Evolutionary conservation across 345 rosid genomes (phyloP), one percentile per base, ranked within the genome.

Genomic region (Erysimum cheiranthoides): DNA sequence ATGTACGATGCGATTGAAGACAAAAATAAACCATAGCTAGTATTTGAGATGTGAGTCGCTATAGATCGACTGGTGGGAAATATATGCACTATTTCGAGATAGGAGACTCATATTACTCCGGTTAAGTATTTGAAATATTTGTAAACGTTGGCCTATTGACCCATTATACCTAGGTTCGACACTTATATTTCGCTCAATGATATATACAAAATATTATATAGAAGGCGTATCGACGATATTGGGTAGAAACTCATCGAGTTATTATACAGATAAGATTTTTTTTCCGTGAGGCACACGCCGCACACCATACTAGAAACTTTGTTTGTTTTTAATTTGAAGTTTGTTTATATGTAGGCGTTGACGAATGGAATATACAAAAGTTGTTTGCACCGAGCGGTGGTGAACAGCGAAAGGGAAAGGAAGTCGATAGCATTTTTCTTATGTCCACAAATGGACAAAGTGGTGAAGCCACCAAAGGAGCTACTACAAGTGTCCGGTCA

Each of bases 331-430:
- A 43, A 32, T 57, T 57, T 16, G 40, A 32, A n/a, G 25, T 32
- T 35, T 59, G 45, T 36, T 1, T 35, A 34, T 54, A 27, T 8
- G 9, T 68, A 70, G 74, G 74, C 74, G 30, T 8, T 70, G 38
- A 70, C 74, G 25, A 70, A 70, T 46, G 74, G 74, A 58, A 58
- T 35, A 58, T 88, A 84, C 85, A 86, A 83, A 79, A 90, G 91
- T 58, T 58, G 74, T 25, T 57, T 84, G 67, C 93, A 88, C 14
- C 81, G 93, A 31, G 96, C 90, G 5, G 88, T 88, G 46, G 93
- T 86, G 75, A 78, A 86, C 58, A 78, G 76, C 13, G 77, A 80
- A 14, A 81, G 58, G 13, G 89, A 72, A 68, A 83, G 93, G 74
- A 81, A 73, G 78, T 82, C 93, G 13, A 31, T 88, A 83, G 91